Base-by-base conservation (phyloP, 202 grass and related monocot genomes). In the Panicum hallii region DNA sequence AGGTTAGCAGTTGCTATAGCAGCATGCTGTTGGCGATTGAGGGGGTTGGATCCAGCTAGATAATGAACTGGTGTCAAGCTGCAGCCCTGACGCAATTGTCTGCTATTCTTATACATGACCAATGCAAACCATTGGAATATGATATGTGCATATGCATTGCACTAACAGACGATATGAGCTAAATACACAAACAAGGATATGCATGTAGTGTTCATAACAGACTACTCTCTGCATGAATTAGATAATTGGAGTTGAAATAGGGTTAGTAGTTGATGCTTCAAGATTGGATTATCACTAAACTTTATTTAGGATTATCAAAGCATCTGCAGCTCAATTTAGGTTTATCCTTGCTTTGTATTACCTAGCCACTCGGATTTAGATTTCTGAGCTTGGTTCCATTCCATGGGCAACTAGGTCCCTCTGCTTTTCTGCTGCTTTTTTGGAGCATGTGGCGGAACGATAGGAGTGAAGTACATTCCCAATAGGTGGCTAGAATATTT, bases 301-400 rank as follows among this genome's bases (percentile, higher is more conserved):
- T 68, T 68, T 23, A 67, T n/a, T 76, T 20, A 66, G 60, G 70
- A 53, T 65, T 6, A 26, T 15, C 26, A 75, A 50, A 76, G 70
- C 12, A 50, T 73, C 54, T 49, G 26, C 17, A 26, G 20, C 55
- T 82, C 68, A 23, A 49, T 72, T 32, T 72, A 73, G 56, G 68
- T 63, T 41, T n/a, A 7, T 74, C 53, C 44, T 69, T 23, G 14
- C 56, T 11, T 50, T 46, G 23, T 57, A 52, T 46, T 53, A 66
- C 30, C 48, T 63, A 38, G 26, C 47, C 19, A 71, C 22, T 14
- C 40, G 3, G 45, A 57, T 44, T 70, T 9, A 0, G 0, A n/a
- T 56, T 72, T 42, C 43, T 48, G 9, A 20, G 28, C 11, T 62
- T 48, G 23, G 22, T 82, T 58, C 52, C 11, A 4, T 71, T 36